Evolutionary conservation across 108 stramenopile genomes (phyloP), one percentile per base, ranked within the genome.

Genomic region (Fistulifera pelliculosa): DNA sequence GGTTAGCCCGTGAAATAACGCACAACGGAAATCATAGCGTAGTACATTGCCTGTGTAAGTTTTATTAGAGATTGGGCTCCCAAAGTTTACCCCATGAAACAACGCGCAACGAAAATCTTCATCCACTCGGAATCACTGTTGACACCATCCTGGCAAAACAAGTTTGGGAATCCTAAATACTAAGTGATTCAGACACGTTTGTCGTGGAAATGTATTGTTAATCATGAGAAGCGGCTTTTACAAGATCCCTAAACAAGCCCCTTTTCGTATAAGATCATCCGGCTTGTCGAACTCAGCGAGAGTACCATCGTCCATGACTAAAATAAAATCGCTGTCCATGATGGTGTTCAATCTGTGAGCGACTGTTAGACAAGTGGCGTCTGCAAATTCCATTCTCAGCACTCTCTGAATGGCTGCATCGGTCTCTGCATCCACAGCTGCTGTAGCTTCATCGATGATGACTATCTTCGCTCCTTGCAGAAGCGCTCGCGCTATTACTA

Each of bases 281-380:
- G 93, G 93, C 15, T 58, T 65, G 35, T 86, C 86, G 50, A 94
- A 90, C 49, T 94, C 88, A 2, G 57, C 78, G 1, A 90, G 90
- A 27, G 38, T 58, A 8, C 99, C 99, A 57, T 87, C 83, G 41
- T 82, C 83, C 83, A 99, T 81, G 1, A 98, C 96, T 17, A 99
- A 66, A 25, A 99, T 86, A 40, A 62, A 73, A 58, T 95, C 93
- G 54, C 74, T 80, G 60, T 99, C 96, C 69, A 94, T 87, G 52
- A 99, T 89, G 1, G 98, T 98, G 64, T 97, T 81, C 26, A 98
- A 56, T 22, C 99, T 62, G 69, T 98, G 97, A 1, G 99, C 97
- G 14, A 98, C 84, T 23, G 91, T 92, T 26, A 95, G 64, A 47
- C 76, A 72, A 10, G 94, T 97, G 0, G 80, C 75, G 47, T 66